Base-by-base conservation (phyloP, 1,284 basidiomycete genomes). In the Irpex lacteus region DNA sequence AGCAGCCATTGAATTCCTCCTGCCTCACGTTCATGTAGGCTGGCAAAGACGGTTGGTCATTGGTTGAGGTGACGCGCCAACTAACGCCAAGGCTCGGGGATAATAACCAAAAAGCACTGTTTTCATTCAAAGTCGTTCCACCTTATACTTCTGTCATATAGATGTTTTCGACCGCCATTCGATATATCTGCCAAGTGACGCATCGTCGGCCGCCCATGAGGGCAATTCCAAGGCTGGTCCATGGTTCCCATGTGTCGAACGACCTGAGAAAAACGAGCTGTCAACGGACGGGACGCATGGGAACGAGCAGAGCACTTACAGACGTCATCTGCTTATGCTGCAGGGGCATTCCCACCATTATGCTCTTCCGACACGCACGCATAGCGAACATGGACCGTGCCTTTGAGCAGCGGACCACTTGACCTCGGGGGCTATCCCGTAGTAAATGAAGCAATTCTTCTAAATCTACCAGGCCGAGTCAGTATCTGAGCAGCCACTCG, bases 201-300 rank as follows among this genome's bases (percentile, higher is more conserved):
- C 95, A 98, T 98, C 5, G 96, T 99, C 1, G 97, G 97, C 54
- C 96, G 81, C 3, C 96, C 96, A 73, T 98, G 96, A 2, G 97
- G 96, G 73, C 96, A 98, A 66, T 97, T 95, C 95, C 98, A 99
- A 0, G 96, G 98, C 72, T 98, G 95, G 70, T 98, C 94, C 81
- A 99, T 96, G 5, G 85, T 91, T 49, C 94, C 94, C 95, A 99
- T 98, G 75, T 98, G 94, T 57, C 85, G 84, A 1, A 99, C 81
- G 63, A 98, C 87, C 92, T 96, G 62, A 13, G 60, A 50, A 56
- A 21, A 52, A 44, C 69, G 54, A 49, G 36, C 50, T 64, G 64
- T 61, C 34, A 8, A 52, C 36, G 56, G 65, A 32, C 63, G 44
- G 47, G 36, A 36, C 64, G 34, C 53, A 40, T 59, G 57, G n/a